These are phyloP conservation scores for Chrysosporium queenslandicum DNA, from an alignment of 2,329 filamentous ascomycete genomes.

Conservation along the genomic window DNA sequence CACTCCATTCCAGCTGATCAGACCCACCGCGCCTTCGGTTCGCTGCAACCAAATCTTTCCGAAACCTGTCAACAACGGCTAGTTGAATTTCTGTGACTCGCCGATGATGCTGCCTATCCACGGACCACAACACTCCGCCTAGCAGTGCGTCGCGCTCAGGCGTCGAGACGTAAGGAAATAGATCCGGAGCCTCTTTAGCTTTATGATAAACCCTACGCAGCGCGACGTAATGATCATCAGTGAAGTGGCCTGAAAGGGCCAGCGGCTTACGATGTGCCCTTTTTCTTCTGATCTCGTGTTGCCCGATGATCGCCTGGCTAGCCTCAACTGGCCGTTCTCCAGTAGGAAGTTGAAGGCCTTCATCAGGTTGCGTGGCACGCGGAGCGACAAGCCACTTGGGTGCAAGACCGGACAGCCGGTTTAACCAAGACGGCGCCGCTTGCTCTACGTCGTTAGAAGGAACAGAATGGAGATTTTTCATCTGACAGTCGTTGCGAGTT, in stretches of 20 bases:
- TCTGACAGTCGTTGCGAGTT: not conserved
- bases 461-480: not conserved
- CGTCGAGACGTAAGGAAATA: conserved; percentile 30
- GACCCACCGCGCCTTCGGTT: conserved; percentile 30
- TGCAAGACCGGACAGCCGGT: conserved; percentile 20
- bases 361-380: not conserved
- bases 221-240: conserved; percentile 32
- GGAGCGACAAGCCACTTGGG: conserved; percentile 16
- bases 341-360: not conserved
- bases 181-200: conserved; percentile 31
- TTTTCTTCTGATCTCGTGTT: not conserved
- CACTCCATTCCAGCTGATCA: conserved; percentile 35
- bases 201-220: conserved; percentile 33
- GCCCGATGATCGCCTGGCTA: not conserved
- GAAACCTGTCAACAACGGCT: conserved; percentile 34
- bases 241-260: conserved; percentile 34
- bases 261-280: conserved; percentile 19
- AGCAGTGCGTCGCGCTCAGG: conserved; percentile 31
- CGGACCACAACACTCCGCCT: conserved; percentile 36
- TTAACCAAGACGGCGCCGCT: conserved; percentile 28
- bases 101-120: conserved; percentile 33
- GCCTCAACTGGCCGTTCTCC: not conserved
- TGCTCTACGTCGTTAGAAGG: not conserved
- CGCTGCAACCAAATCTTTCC: conserved; percentile 28
- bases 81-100: conserved; percentile 36